Base-by-base conservation (phyloP, 108 stramenopile genomes). In the Cyclotella distinguenda region DNA sequence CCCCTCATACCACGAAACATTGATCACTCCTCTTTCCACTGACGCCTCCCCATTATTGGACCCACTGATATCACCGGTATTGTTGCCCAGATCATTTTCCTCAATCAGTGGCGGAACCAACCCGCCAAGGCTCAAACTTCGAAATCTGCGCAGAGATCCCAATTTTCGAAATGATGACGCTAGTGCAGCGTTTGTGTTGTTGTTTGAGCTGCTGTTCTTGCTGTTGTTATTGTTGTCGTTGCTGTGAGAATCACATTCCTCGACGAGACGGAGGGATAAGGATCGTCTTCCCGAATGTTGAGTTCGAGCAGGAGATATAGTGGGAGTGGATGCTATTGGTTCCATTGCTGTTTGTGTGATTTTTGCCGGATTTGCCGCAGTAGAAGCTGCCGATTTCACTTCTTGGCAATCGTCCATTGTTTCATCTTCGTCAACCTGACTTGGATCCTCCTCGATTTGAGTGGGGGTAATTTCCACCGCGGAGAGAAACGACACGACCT, bases 1-100 rank as follows among this genome's bases (percentile, higher is more conserved):
- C 22, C 91, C 91, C 16, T 89, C 88, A 56, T 83, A 93, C 91
- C 91, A 93, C 25, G 87, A 85, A 11, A 93, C 74, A 6, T 84
- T 79, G 7, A 93, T 72, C 19, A 30, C 58, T 45, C 91, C 91
- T 26, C 83, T 70, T 57, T 88, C 84, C 13, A 79, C 11, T 44
- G 12, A 16, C 11, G 36, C n/a, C 38, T 36, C 47, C 9, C 19
- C 15, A 46, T 26, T 22, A 30, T 45, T 31, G 15, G 33, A 7
- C 9, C 18, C 26, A 25, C 18, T 49, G 11, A 8, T 30, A 30
- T 30, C 48, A 26, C 30, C 61, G 28, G 50, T 57, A 25, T 32
- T 36, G 18, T 0, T 32, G 31, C 15, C 13, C 28, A 12, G 10
- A 18, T 60, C 42, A 28, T 21, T 43, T 30, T 53, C 45, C 26